phyloP scores from a whole-genome alignment of 1,284 basidiomycete species.

The Pascua sp. region DNA sequence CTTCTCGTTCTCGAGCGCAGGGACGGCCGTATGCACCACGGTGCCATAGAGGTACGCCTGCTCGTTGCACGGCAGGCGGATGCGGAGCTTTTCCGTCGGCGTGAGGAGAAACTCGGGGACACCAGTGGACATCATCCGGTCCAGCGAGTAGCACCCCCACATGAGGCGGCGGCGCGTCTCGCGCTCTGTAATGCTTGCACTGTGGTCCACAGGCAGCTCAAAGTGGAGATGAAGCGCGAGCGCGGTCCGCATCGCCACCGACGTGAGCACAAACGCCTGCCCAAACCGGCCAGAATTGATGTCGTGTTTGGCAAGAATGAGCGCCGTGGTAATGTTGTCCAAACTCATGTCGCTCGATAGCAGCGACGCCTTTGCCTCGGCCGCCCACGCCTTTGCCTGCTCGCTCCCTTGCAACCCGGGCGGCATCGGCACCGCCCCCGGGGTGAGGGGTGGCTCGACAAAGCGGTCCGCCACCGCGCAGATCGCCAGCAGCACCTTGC shows the following conservation, averaged over 20 bases:
- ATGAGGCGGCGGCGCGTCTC: slow-evolving; percentile 23
- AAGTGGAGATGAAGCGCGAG: slow-evolving; percentile 17
- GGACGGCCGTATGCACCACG: slow-evolving; percentile 7
- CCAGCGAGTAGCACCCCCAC: slow-evolving; percentile 25
- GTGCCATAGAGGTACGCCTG: slow-evolving; percentile 14
- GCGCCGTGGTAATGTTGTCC: slow-evolving; percentile 19
- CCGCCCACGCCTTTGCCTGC: slow-evolving; percentile 16
- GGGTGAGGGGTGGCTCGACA: slow-evolving; percentile 5
- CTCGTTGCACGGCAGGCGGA: slow-evolving; percentile 17
- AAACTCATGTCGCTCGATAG: slow-evolving; percentile 19
- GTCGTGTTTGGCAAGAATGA: slow-evolving; percentile 25
- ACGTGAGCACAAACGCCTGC: slow-evolving; percentile 14
- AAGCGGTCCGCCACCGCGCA: slow-evolving; percentile 22
- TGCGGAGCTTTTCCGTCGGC: slow-evolving; percentile 1
- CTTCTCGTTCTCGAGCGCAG: slow-evolving; percentile 5
- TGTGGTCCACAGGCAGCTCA: slow-evolving; percentile 13
- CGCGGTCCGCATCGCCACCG: slow-evolving; percentile 17
- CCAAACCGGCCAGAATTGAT: slow-evolving; percentile 18
- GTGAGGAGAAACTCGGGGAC: slow-evolving; percentile 13
- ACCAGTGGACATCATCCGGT: slow-evolving; percentile 26
- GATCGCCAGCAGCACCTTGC: slow-evolving; percentile 18
- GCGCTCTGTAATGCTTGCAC: slow-evolving; percentile 9
- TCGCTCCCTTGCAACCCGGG: not conserved
- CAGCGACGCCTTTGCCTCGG: slow-evolving; percentile 17
- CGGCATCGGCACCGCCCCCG: not conserved